Evolutionary conservation across 2,329 filamentous ascomycete species (phyloP).

Genomic region (Cordyceps javanica): DNA sequence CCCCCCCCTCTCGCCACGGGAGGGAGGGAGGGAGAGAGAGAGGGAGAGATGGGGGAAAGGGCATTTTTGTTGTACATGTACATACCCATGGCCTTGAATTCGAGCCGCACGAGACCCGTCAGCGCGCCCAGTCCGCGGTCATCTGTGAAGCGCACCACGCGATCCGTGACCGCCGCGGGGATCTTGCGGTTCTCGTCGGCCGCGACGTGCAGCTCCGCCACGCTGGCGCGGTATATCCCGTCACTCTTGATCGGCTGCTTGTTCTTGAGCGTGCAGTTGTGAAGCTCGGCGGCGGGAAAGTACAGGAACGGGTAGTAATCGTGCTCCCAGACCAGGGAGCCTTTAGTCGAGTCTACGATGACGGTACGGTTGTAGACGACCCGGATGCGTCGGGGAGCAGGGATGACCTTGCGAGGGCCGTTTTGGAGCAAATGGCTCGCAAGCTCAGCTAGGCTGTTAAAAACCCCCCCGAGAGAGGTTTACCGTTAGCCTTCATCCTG

Average conservation of each 20-base stretch:
- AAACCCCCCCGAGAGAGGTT: too few relatives aligned
- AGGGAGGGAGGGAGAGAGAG: too few relatives aligned
- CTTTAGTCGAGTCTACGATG: constrained; percentile 32
- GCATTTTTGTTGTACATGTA: background rate
- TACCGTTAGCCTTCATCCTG: background rate
- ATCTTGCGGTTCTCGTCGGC: constrained; percentile 17
- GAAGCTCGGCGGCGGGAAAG: constrained; percentile 26
- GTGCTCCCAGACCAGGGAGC: constrained; percentile 39
- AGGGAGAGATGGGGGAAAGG: too few relatives aligned
- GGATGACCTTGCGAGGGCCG: constrained; percentile 20
- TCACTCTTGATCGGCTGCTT: constrained; percentile 21
- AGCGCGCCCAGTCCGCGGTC: constrained; percentile 30
- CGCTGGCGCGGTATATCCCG: constrained; percentile 21
- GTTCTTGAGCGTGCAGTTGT: constrained; percentile 23
- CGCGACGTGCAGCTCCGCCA: constrained; percentile 27
- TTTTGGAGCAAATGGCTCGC: constrained; percentile 21
- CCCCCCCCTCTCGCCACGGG: too few relatives aligned
- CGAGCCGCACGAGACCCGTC: constrained; percentile 27
- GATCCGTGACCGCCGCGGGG: constrained; percentile 24
- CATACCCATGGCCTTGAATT: constrained; percentile 30
- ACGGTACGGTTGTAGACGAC: constrained; percentile 26
- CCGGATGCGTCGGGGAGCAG: constrained; percentile 24
- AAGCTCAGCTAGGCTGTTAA: constrained; percentile 22
- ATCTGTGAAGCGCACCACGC: constrained; percentile 33
- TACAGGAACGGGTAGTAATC: constrained; percentile 42